phyloP scores from a whole-genome alignment of 78 protist species.

The Isochrysis galbana region DNA sequence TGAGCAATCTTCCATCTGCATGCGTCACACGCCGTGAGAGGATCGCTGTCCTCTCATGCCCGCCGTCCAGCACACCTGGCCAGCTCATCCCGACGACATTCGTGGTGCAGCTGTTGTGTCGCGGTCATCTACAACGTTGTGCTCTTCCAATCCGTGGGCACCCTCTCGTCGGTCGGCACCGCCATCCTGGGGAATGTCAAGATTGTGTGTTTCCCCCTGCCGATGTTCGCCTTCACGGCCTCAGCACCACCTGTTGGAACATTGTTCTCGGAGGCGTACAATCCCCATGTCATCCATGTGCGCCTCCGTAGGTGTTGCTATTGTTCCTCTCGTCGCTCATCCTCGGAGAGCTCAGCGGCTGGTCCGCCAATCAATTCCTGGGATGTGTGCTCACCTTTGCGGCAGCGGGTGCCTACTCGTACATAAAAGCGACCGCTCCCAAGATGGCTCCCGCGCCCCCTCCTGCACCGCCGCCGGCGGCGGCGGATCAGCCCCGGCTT shows the following conservation, averaged over 20 bases:
- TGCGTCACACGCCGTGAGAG: too few species aligned
- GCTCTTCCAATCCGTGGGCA: background rate
- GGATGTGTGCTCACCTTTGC: slow-evolving; percentile 2
- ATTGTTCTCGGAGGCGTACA: too few species aligned
- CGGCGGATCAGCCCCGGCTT: background rate
- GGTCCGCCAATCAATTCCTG: slow-evolving; percentile 6
- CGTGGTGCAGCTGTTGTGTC: background rate
- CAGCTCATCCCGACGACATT: too few species aligned
- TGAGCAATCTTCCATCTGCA: too few species aligned
- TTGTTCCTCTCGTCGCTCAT: slow-evolving; percentile 21
- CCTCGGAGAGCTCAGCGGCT: background rate
- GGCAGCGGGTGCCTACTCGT: background rate
- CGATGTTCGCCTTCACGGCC: too few species aligned
- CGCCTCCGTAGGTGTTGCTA: background rate
- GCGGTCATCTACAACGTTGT: background rate
- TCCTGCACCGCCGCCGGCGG: background rate
- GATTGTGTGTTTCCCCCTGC: background rate
- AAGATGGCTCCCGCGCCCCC: background rate
- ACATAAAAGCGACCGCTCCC: background rate
- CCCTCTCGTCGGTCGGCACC: slow-evolving; percentile 4
- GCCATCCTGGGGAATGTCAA: slow-evolving; percentile 4
- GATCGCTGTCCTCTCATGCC: too few species aligned
- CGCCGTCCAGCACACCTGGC: too few species aligned
- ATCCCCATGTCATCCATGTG: background rate
- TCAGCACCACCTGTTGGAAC: too few species aligned